phyloP scores from a whole-genome alignment of 768 basidiomycete species.

The Boletus tomentosulus region DNA sequence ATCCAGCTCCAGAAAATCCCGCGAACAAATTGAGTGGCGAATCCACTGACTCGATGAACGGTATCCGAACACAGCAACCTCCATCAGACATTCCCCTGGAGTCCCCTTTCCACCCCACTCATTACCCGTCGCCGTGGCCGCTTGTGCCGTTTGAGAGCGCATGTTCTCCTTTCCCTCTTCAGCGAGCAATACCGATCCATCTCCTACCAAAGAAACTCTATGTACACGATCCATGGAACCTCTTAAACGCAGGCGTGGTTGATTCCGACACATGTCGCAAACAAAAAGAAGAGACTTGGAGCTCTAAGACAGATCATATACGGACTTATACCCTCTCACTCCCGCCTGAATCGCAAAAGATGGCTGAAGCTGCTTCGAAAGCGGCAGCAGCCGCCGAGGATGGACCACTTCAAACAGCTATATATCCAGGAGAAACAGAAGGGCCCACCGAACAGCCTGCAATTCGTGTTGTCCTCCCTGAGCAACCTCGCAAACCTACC shows the following conservation, averaged over 20 bases:
- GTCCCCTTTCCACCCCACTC: conserved; percentile 27
- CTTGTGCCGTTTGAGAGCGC: conserved; percentile 34
- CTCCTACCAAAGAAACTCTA: conserved; percentile 39
- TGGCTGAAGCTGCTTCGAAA: conserved; percentile 7
- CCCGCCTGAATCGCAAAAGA: conserved; percentile 1
- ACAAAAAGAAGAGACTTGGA: conserved; percentile 16
- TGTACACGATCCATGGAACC: conserved; percentile 41
- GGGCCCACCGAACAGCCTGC: conserved; percentile 27
- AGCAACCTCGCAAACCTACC: conserved; percentile 21
- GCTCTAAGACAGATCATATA: conserved; percentile 24
- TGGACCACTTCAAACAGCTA: neutral
- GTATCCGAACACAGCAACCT: neutral
- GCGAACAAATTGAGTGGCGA: neutral
- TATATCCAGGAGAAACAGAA: conserved; percentile 17
- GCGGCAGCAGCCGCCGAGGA: conserved; percentile 6
- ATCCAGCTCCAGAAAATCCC: neutral
- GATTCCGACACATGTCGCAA: neutral
- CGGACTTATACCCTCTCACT: conserved; percentile 29
- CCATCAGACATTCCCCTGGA: neutral
- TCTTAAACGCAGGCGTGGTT: conserved; percentile 11
- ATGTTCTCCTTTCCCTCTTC: conserved; percentile 21
- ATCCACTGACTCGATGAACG: neutral
- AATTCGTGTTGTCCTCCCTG: conserved; percentile 24
- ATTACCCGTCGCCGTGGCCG: conserved; percentile 41
- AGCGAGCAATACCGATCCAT: conserved; percentile 30